Base-by-base conservation (phyloP, 2,329 filamentous ascomycete genomes). In the Ophiosphaerella narmari region DNA sequence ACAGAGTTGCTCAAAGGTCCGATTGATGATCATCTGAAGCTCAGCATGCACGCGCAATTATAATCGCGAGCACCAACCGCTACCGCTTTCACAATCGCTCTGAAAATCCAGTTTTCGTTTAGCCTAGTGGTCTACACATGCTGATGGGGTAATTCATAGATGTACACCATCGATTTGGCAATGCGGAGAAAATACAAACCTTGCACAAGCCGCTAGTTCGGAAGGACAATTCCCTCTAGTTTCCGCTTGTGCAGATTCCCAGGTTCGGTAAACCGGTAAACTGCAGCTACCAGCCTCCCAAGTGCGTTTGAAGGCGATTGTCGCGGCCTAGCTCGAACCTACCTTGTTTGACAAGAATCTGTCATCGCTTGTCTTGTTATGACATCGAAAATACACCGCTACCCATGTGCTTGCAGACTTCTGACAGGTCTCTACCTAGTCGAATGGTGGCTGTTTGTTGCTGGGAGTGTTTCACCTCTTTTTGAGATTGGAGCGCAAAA, bases 151-250 rank as follows among this genome's bases (percentile, higher is more conserved):
- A 35, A 16, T 16, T 35, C 33, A 16, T 7, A 14, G 13, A 35
- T 16, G 33, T 13, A 24, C 11, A 21, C 26, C 7, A 24, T 7
- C 21, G 14, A 39, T 21, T 13, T 11, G 26, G 38, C 13, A 29
- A n/a, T 29, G 38, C 38, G 38, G 38, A 39, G 38, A 26, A 29
- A 12, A 13, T 13, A 4, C 38, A 40, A 26, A 40, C 38, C n/a
- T 16, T 40, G 7, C n/a, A 26, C 11, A 5, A 26, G 21, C 38
- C 38, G 26, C 38, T 23, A n/a, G 38, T 40, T 40, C 38, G 38
- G 38, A 40, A 40, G 38, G 38, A 40, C 26, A 40, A 24, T 40
- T 31, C 38, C 38, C 24, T 29, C 13, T 29, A 40, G 38, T n/a
- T 23, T 24, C 38, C 38, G 38, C 38, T 2, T 26, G 24, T 26